These are phyloP conservation scores for Aspergillus brunneoviolaceus DNA, from an alignment of 2,329 filamentous ascomycete genomes.

Conservation along the genomic window DNA sequence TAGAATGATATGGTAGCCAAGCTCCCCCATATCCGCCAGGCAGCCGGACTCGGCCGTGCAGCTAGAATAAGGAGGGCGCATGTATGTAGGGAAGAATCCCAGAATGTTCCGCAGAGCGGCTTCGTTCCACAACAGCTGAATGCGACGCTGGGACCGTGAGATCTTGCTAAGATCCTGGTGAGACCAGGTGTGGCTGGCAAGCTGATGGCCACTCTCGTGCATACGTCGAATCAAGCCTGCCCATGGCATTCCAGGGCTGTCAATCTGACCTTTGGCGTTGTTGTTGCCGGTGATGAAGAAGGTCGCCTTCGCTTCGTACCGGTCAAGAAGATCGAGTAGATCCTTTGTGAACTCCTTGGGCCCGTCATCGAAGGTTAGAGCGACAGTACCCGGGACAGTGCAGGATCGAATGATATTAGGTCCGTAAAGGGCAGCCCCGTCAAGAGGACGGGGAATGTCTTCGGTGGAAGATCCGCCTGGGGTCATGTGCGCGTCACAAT, in stretches of 20 bases:
- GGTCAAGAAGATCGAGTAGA: slow-evolving; percentile 61
- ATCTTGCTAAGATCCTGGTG: slow-evolving; percentile 49
- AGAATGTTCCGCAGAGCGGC: slow-evolving; percentile 49
- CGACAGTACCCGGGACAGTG: slow-evolving; percentile 57
- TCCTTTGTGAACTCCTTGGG: slow-evolving; percentile 62
- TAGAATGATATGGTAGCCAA: slow-evolving; percentile 52
- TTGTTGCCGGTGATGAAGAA: slow-evolving; percentile 63
- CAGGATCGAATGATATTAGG: slow-evolving; percentile 40
- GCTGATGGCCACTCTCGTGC: slow-evolving; percentile 48
- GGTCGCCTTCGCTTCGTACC: slow-evolving; percentile 63
- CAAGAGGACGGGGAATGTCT: slow-evolving; percentile 34
- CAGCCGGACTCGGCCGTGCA: slow-evolving; percentile 40
- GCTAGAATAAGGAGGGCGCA: slow-evolving; percentile 53
- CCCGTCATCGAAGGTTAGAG: slow-evolving; percentile 68
- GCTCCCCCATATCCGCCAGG: slow-evolving; percentile 42
- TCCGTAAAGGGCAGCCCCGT: slow-evolving; percentile 39
- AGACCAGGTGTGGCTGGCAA: slow-evolving; percentile 55
- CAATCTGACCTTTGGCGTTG: slow-evolving; percentile 47
- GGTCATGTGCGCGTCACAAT: slow-evolving; percentile 37
- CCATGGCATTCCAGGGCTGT: slow-evolving; percentile 43
- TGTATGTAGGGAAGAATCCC: slow-evolving; percentile 53
- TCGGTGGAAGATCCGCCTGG: slow-evolving; percentile 38
- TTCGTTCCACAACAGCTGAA: slow-evolving; percentile 50
- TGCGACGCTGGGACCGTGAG: slow-evolving; percentile 34
- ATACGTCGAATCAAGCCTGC: slow-evolving; percentile 42